Evolutionary conservation across 192 early-diverging fungal genomes (phyloP).

Genomic region (Geranomyces michiganensis): DNA sequence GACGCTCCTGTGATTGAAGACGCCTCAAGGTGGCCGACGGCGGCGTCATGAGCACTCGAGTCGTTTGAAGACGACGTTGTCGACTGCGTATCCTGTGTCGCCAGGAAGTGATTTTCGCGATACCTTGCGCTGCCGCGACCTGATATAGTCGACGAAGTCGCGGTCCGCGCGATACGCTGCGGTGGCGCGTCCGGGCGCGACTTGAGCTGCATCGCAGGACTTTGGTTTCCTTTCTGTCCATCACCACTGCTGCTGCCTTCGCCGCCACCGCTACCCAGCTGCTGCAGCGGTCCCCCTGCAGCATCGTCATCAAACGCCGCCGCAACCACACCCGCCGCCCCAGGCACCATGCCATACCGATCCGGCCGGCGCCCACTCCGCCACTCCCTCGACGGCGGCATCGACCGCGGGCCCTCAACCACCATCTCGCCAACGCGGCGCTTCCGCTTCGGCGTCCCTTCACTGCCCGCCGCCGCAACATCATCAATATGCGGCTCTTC

Average conservation of each 20-base stretch:
- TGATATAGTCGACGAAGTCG: too few relatives aligned
- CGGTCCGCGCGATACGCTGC: too few relatives aligned
- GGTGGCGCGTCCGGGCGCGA: too few relatives aligned
- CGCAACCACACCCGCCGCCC: too few relatives aligned
- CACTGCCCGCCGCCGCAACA: neutral
- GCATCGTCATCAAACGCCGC: neutral
- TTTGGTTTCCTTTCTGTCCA: neutral
- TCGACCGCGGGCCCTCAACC: neutral
- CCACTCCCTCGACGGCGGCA: neutral
- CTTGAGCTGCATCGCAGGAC: neutral
- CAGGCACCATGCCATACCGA: neutral
- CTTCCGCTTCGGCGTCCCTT: neutral
- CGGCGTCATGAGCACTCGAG: too few relatives aligned
- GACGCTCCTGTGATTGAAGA: too few relatives aligned
- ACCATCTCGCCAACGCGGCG: neutral
- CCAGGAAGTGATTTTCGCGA: too few relatives aligned
- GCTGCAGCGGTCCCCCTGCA: neutral
- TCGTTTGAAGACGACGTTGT: too few relatives aligned
- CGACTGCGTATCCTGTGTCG: too few relatives aligned
- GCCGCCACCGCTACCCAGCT: neutral
- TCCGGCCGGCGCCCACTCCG: neutral
- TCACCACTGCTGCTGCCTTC: neutral
- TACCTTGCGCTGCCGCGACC: too few relatives aligned
- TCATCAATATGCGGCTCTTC: conserved; percentile 21
- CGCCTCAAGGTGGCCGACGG: too few relatives aligned